Percentiles rank a stretch among this genome's conserved stretches.
Evolutionary conservation across 192 early-diverging fungal genomes (phyloP).

Genomic region (Ambispora gerdemannii): DNA sequence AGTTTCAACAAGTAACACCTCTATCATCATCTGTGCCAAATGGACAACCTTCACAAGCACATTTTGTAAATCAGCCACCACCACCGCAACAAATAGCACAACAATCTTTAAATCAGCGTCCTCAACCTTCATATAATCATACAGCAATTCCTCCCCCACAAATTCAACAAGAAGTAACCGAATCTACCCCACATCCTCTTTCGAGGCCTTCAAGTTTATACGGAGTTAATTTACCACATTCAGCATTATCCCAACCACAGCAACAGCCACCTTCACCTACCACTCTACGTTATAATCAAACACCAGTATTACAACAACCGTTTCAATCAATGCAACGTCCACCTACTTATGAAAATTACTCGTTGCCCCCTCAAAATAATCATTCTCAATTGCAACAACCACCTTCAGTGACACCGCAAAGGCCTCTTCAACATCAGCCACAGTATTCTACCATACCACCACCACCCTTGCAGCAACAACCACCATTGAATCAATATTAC

Average conservation of each 20-base stretch:
- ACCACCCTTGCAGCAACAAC: conserved; percentile 3
- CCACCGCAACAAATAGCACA: neutral
- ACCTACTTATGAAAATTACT: neutral
- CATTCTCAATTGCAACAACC: conserved; percentile 1
- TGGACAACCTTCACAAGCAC: neutral
- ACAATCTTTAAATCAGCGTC: neutral
- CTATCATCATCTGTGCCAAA: neutral
- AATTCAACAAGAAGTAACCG: neutral
- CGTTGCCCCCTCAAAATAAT: neutral
- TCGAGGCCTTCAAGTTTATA: neutral
- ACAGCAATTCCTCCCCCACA: neutral
- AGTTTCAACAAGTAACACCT: neutral
- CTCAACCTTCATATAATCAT: conserved; percentile 6
- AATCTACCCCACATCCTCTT: neutral
- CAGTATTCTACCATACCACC: too few relatives aligned
- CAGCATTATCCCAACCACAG: conserved; percentile 22
- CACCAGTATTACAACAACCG: conserved; percentile 25
- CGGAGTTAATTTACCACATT: conserved; percentile 8
- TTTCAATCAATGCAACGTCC: conserved; percentile 21
- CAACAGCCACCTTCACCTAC: conserved; percentile 26
- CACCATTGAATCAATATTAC: neutral
- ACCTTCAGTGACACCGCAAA: neutral
- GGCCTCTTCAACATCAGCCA: neutral
- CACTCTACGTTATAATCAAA: conserved; percentile 28
- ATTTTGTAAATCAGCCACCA: neutral